Percentiles rank a stretch among this genome's conserved stretches.
phyloP scores from a whole-genome alignment of 2,329 filamentous ascomycete genomes.

The Metarhizium album region DNA sequence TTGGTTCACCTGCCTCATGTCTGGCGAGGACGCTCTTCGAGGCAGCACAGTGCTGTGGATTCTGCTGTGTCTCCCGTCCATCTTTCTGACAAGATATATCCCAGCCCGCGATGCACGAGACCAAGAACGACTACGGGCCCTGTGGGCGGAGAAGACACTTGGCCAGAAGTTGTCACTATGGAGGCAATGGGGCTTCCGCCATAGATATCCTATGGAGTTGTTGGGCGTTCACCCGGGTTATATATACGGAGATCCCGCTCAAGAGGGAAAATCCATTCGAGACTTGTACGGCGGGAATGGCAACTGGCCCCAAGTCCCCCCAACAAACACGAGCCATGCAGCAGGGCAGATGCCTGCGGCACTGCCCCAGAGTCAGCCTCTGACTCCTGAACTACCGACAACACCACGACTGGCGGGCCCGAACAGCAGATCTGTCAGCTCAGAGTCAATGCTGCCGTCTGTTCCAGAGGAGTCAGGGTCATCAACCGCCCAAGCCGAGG shows the following conservation, averaged over 20 bases:
- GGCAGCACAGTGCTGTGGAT: conserved; percentile 21
- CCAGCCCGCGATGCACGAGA: conserved; percentile 7
- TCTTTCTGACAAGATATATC: conserved; percentile 9
- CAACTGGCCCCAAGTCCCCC: neutral
- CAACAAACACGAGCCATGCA: neutral
- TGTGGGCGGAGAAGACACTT: conserved; percentile 7
- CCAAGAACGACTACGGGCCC: conserved; percentile 6
- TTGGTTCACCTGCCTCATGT: conserved; percentile 23
- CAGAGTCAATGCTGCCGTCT: neutral
- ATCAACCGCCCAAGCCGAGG: neutral
- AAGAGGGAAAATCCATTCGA: neutral
- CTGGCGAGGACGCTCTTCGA: conserved; percentile 17
- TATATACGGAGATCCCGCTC: neutral
- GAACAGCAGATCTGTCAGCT: neutral
- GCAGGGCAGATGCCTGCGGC: neutral
- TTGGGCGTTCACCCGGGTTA: conserved; percentile 8
- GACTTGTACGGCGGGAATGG: neutral
- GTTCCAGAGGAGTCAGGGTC: neutral
- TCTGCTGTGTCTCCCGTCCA: conserved; percentile 5
- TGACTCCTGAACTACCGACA: neutral
- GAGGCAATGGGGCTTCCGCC: conserved; percentile 11
- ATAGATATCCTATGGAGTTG: conserved; percentile 9
- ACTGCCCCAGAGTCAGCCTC: neutral
- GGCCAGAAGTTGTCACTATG: conserved; percentile 9
- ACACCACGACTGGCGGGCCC: neutral